Evolutionary conservation across 495 filamentous ascomycete genomes (phyloP).

Genomic region (Lophiotrema nucula): DNA sequence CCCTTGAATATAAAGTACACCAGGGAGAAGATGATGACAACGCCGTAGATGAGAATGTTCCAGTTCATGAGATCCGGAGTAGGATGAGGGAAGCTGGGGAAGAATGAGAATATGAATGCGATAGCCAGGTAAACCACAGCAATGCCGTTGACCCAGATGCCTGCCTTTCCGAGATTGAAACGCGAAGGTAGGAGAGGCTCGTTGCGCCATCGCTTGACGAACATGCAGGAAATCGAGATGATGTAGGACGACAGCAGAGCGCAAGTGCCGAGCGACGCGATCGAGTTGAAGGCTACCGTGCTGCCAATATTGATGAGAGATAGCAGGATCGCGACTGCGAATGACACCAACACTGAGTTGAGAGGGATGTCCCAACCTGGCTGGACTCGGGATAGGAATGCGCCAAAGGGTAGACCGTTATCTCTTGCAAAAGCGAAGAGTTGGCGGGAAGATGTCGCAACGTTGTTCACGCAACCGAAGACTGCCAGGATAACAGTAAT

Average conservation of each 20-base stretch:
- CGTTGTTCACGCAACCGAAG: constrained; percentile 45
- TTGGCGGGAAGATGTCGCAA: constrained; percentile 38
- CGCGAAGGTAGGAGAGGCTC: constrained; percentile 29
- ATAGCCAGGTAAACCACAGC: constrained; percentile 26
- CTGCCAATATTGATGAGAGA: constrained; percentile 63
- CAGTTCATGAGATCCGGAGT: constrained; percentile 36
- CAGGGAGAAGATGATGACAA: constrained; percentile 29
- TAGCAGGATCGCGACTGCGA: constrained; percentile 52
- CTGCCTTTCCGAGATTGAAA: constrained; percentile 25
- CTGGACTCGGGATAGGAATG: constrained; percentile 31
- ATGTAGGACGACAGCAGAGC: constrained; percentile 32
- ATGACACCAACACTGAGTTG: constrained; percentile 51
- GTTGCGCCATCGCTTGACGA: constrained; percentile 21
- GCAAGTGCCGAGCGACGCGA: constrained; percentile 45
- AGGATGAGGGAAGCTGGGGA: constrained; percentile 24
- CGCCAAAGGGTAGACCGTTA: constrained; percentile 8
- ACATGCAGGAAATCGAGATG: constrained; percentile 27
- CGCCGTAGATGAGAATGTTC: constrained; percentile 36
- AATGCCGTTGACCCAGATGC: constrained; percentile 31
- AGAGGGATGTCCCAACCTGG: constrained; percentile 52
- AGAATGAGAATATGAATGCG: constrained; percentile 35
- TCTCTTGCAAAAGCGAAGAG: constrained; percentile 34
- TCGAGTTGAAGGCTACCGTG: constrained; percentile 54
- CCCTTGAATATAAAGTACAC: constrained; percentile 32
- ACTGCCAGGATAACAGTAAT: constrained; percentile 43